phyloP scores from a whole-genome alignment of 495 filamentous ascomycete genomes.

The Podospora didyma region DNA sequence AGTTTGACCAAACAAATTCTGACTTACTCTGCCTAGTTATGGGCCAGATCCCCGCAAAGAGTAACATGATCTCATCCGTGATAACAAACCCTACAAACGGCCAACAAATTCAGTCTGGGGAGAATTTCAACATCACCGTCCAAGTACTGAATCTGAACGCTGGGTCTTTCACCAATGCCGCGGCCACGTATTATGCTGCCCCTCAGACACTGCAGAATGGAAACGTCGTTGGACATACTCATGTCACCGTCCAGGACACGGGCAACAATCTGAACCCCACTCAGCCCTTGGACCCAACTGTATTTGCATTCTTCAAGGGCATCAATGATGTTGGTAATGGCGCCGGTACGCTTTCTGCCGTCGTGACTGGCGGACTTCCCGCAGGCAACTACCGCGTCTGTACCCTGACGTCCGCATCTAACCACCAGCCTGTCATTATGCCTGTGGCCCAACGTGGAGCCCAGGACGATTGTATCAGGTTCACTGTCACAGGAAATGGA shows the following conservation, averaged over 20 bases:
- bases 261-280: slow-evolving; percentile 34
- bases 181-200: slow-evolving; percentile 54
- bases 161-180: slow-evolving; percentile 54
- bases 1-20: too few relatives aligned
- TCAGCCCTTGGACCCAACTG: slow-evolving; percentile 36
- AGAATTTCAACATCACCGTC: slow-evolving; percentile 48
- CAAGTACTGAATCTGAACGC: slow-evolving; percentile 50
- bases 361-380: slow-evolving; percentile 19
- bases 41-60: slow-evolving; percentile 55
- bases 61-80: slow-evolving; percentile 56
- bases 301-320: slow-evolving; percentile 25
- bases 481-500: slow-evolving; percentile 17
- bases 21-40: slow-evolving; percentile 38
- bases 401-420: slow-evolving; percentile 19
- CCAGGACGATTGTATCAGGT: slow-evolving; percentile 27
- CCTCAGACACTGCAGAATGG: slow-evolving; percentile 47
- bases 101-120: slow-evolving; percentile 33
- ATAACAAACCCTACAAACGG: slow-evolving; percentile 45
- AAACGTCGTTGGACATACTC: slow-evolving; percentile 53
- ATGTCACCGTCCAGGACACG: slow-evolving; percentile 56
- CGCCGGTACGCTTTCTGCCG: slow-evolving; percentile 17
- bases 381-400: slow-evolving; percentile 27
- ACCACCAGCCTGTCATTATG: slow-evolving; percentile 30
- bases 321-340: slow-evolving; percentile 26
- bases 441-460: slow-evolving; percentile 26